Evolutionary conservation across 2,329 filamentous ascomycete species (phyloP).

Genomic region (Cordyceps militaris): DNA sequence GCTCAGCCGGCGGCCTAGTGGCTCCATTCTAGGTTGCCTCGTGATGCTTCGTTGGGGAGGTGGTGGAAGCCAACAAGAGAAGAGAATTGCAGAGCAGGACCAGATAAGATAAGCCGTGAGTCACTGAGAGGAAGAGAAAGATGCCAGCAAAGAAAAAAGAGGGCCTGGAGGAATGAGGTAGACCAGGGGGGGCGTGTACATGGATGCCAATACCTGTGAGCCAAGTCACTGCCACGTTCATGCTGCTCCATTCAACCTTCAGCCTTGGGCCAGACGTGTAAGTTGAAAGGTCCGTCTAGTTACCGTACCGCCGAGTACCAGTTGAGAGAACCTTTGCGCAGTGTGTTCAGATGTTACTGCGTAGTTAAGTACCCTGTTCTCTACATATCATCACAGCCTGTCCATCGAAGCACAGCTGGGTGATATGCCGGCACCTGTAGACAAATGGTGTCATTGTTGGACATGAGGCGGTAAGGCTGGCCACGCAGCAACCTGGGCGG

Average conservation of each 20-base stretch:
- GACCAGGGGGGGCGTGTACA: slow-evolving; percentile 1
- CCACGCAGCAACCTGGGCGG: neutral
- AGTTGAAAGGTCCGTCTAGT: neutral
- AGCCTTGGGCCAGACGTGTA: neutral
- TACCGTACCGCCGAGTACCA: too few species aligned
- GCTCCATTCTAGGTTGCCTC: neutral
- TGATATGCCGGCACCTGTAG: too few species aligned
- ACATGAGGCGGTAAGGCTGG: slow-evolving; percentile 1
- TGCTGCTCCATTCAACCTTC: neutral
- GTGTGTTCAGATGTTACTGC: too few species aligned
- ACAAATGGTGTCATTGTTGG: neutral
- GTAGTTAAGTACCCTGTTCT: too few species aligned
- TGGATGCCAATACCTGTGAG: neutral
- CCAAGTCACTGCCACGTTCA: neutral
- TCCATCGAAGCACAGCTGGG: too few species aligned
- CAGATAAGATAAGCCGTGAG: neutral
- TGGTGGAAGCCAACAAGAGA: neutral
- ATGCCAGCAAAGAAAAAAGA: slow-evolving; percentile 2
- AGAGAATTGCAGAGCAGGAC: neutral
- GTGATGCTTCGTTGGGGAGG: neutral
- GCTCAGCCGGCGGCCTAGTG: too few species aligned
- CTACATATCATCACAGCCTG: too few species aligned
- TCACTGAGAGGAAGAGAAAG: neutral
- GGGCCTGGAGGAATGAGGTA: neutral
- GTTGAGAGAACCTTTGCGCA: too few species aligned